Evolutionary conservation across 257 asterid species (phyloP), one percentile per base, ranked within the genome.

Genomic region (Capsicum rhomboideum): DNA sequence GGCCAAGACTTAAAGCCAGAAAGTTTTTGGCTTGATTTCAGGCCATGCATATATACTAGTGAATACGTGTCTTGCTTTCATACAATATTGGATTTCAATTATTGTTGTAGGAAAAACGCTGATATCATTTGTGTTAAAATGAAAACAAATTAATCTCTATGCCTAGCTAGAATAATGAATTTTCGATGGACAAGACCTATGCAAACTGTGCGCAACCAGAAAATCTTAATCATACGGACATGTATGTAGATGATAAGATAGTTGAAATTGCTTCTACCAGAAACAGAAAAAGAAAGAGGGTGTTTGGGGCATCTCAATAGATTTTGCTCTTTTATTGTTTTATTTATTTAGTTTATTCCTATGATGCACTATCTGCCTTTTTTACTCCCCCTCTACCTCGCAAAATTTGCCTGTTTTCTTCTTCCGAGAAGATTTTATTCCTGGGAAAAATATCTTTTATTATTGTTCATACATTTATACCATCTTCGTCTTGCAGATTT

Each of bases 401-500:
- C 21, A 21, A 44, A 23, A 29, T 12, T 74, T 46, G 58, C 58
- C 34, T 21, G 13, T 42, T 74, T 40, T 69, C 28, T 31, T 44
- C 31, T 54, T 14, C 16, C 21, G 20, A 1, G 18, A 58, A n/a
- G 37, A 8, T 61, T 8, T 42, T 49, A 26, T 34, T n/a, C 10
- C 10, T 50, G 16, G 79, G 55, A 6, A 46, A 9, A 49, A 26
- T 40, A 55, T 21, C 61, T 18, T 37, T 10, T 28, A 12, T 31
- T 58, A n/a, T 63, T 58, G 80, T 53, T 26, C 56, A 14, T 37
- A 40, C 49, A 26, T 23, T 79, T 80, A 9, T 53, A 28, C 82
- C 8, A 34, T 74, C 82, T 69, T 52, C 31, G 31, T 80, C 63
- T 61, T 87, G 86, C 91, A 94, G 98, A 87, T 93, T 96, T 86